Percentiles rank a stretch among this genome's conserved stretches.
phyloP scores from a whole-genome alignment of 345 rosid genomes.

The Hypericum androsaemum region DNA sequence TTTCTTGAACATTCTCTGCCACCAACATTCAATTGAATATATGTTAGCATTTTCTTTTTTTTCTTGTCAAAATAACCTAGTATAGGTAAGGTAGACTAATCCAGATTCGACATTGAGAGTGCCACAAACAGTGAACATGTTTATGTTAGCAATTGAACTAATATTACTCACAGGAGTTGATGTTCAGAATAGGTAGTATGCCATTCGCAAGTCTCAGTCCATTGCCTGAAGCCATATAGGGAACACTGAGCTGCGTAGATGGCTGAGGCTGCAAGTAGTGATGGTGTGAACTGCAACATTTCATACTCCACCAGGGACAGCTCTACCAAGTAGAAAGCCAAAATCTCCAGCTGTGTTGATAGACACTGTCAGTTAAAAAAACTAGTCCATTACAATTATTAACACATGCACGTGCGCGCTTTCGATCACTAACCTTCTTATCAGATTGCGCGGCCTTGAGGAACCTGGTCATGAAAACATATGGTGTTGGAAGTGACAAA shows the following conservation, averaged over 20 bases:
- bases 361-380: neutral
- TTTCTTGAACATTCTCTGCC: slow-evolving; percentile 12
- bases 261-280: neutral
- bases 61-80: too few relatives aligned
- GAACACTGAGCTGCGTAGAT: neutral
- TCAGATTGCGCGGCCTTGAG: neutral
- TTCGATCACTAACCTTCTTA: neutral
- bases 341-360: neutral
- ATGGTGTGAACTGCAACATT: neutral
- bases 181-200: neutral
- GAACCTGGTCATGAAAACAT: neutral
- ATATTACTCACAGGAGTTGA: neutral
- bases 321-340: neutral
- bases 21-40: neutral
- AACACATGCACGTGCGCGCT: neutral
- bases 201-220: neutral
- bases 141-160: too few relatives aligned
- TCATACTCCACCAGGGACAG: neutral
- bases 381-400: neutral
- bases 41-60: too few relatives aligned
- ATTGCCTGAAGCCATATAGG: neutral
- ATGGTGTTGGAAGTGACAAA: too few relatives aligned
- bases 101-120: too few relatives aligned
- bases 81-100: too few relatives aligned
- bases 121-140: too few relatives aligned